phyloP scores from a whole-genome alignment of 768 basidiomycete species.

The Russula emetica region DNA sequence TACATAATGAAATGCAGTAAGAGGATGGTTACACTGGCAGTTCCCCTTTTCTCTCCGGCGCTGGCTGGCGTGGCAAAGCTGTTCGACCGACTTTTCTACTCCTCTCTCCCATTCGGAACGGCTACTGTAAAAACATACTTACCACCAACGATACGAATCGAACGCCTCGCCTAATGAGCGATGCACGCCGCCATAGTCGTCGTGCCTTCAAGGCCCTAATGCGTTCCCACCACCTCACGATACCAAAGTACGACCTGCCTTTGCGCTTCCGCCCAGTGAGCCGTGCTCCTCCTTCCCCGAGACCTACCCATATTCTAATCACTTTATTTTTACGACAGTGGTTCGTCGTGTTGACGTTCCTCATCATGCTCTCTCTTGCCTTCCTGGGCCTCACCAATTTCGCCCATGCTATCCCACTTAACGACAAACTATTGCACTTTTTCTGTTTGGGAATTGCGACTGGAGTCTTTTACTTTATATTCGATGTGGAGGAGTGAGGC shows the following conservation, averaged over 20 bases:
- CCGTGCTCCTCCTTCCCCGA: background rate
- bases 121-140: background rate
- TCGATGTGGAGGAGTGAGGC: constrained; percentile 82
- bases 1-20: constrained; percentile 1
- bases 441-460: constrained; percentile 72
- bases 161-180: constrained; percentile 18
- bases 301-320: background rate
- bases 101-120: background rate
- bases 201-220: constrained; percentile 56
- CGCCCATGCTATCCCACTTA: constrained; percentile 58
- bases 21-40: too few relatives aligned
- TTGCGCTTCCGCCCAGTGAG: constrained; percentile 67
- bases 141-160: constrained; percentile 2
- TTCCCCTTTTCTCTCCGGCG: background rate
- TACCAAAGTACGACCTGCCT: constrained; percentile 67
- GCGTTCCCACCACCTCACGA: constrained; percentile 60
- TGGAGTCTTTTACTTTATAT: constrained; percentile 79
- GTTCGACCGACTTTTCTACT: background rate
- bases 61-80: background rate
- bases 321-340: constrained; percentile 45
- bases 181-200: constrained; percentile 39
- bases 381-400: constrained; percentile 76
- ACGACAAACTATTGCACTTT: constrained; percentile 79
- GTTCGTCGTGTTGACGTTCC: constrained; percentile 69
- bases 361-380: constrained; percentile 66